These are phyloP conservation scores for Phytophthora quininea DNA, from an alignment of 352 stramenopile species.

Conservation along the genomic window DNA sequence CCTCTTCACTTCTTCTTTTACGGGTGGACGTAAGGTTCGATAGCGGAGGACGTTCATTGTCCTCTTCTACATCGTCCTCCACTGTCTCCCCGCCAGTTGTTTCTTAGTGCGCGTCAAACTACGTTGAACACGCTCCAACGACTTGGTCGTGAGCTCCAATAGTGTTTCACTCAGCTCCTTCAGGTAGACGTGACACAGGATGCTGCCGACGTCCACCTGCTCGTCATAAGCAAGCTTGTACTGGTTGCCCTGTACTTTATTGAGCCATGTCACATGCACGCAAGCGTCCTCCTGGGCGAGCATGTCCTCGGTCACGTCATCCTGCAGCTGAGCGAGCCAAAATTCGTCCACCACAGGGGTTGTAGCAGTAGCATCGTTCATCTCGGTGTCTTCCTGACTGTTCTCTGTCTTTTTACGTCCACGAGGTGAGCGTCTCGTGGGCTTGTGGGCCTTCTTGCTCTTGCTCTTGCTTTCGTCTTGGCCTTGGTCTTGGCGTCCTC, in stretches of 20 bases:
- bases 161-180: conserved; percentile 33
- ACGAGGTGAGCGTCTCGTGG: conserved; percentile 4
- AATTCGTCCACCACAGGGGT: conserved; percentile 40
- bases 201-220: conserved; percentile 61
- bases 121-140: conserved; percentile 54
- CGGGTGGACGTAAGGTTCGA: conserved; percentile 20
- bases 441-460: conserved; percentile 7
- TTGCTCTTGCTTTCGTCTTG: conserved; percentile 6
- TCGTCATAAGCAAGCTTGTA: conserved; percentile 74
- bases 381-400: neutral
- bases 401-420: neutral
- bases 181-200: conserved; percentile 77
- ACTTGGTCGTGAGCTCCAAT: conserved; percentile 69
- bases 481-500: conserved; percentile 5
- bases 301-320: conserved; percentile 84
- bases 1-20: conserved; percentile 18
- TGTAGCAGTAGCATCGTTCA: neutral
- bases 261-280: conserved; percentile 73
- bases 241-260: conserved; percentile 30
- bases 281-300: conserved; percentile 44
- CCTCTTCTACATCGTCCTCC: conserved; percentile 43
- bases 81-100: conserved; percentile 27
- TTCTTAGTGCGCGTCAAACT: conserved; percentile 44
- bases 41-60: conserved; percentile 64
- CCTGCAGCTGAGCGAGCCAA: conserved; percentile 73